These are phyloP conservation scores for Macadamia integrifolia DNA, from an alignment of 164 flowering plant species.

Conservation along the genomic window DNA sequence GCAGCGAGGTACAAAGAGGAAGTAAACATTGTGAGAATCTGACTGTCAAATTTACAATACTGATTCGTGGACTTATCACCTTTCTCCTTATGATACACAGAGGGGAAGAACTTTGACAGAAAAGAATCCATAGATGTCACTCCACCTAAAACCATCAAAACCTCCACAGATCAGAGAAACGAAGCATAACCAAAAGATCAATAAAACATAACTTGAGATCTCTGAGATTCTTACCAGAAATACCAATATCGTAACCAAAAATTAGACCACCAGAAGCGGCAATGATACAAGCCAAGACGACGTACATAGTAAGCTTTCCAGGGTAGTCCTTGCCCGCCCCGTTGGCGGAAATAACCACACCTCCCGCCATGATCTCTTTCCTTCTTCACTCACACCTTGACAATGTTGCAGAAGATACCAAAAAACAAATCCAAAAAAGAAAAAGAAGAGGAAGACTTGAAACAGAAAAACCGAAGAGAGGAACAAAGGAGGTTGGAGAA, in stretches of 20 bases:
- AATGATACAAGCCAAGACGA: conserved; percentile 43
- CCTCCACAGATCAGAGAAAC: neutral
- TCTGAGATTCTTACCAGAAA: conserved; percentile 42
- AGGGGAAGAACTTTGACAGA: conserved; percentile 51
- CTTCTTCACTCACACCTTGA: neutral
- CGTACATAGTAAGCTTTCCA: conserved; percentile 47
- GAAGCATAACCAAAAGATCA: neutral
- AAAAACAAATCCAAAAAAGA: no score
- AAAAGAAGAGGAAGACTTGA: no score
- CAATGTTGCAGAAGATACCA: no score
- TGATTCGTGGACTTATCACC: conserved; percentile 33
- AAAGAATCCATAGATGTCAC: conserved; percentile 63
- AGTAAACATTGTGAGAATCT: conserved; percentile 50
- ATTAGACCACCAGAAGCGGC: conserved; percentile 76
- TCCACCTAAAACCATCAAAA: conserved; percentile 37
- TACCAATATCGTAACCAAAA: conserved; percentile 78
- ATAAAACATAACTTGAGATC: no score
- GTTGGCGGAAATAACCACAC: conserved; percentile 21
- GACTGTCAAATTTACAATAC: conserved; percentile 65
- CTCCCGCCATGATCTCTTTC: conserved; percentile 40
- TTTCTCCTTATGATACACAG: conserved; percentile 40
- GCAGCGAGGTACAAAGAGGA: conserved; percentile 72
- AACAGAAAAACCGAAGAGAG: no score
- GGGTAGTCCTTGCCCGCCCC: conserved; percentile 39
- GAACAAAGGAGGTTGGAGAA: no score